A percentile compares a stretch with the other conserved stretches of the same genome.
Conservation (phyloP, 2,329 filamentous ascomycete species). For the Ceratocystiopsis minuta region DNA sequence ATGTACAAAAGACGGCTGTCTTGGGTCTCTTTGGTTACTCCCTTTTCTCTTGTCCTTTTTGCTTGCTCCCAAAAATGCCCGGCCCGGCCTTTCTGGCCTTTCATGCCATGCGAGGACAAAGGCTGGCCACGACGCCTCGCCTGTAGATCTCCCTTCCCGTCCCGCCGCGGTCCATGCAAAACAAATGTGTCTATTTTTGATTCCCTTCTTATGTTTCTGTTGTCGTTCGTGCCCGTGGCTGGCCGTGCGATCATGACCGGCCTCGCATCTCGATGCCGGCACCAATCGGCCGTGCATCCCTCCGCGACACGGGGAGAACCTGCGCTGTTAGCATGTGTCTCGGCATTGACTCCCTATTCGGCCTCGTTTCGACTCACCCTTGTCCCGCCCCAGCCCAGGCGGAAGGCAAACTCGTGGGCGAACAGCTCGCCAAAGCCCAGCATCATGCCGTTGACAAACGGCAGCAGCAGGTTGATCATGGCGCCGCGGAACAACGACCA, state of each 20-base stretch:
- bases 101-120: too few relatives aligned
- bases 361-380: conserved; percentile 43
- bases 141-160: too few relatives aligned
- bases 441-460: conserved; percentile 97
- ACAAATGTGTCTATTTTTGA: too few relatives aligned
- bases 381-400: conserved; percentile 82
- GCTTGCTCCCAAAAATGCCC: too few relatives aligned
- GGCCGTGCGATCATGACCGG: conserved; percentile 20
- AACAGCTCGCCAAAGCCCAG: conserved; percentile 92
- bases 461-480: conserved; percentile 86
- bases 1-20: too few relatives aligned
- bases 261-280: conserved; percentile 68
- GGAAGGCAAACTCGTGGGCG: conserved; percentile 85
- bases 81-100: too few relatives aligned
- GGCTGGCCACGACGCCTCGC: too few relatives aligned
- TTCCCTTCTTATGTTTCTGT: too few relatives aligned
- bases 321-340: conserved; percentile 13
- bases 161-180: too few relatives aligned
- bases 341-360: not conserved
- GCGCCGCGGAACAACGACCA: conserved; percentile 76
- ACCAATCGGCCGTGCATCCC: conserved; percentile 49
- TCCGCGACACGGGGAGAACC: conserved; percentile 41
- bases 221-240: too few relatives aligned
- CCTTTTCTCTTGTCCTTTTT: too few relatives aligned
- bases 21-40: too few relatives aligned